Percentiles rank a stretch among this genome's conserved stretches.
These are phyloP conservation scores for Tetrahymena thermophila DNA, from an alignment of 73 alveolate species.

Conservation along the genomic window DNA sequence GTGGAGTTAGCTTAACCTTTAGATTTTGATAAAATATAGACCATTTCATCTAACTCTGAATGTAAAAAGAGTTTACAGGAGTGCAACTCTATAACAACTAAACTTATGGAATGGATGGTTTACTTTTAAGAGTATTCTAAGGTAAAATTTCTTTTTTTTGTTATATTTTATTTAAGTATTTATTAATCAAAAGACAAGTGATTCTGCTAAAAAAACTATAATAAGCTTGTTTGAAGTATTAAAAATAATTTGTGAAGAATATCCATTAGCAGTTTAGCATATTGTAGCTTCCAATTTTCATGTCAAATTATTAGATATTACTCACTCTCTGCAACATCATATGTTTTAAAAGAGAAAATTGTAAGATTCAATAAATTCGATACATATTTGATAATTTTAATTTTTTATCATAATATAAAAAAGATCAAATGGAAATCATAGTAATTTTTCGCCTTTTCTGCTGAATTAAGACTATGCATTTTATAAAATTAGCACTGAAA, in stretches of 20 bases:
- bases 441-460: background rate
- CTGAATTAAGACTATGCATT: background rate
- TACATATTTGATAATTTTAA: background rate
- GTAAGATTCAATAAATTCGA: background rate
- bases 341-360: background rate
- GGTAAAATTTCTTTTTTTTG: background rate
- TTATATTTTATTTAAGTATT: background rate
- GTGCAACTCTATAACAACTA: background rate
- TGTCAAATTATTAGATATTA: background rate
- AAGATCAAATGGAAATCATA: background rate
- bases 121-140: background rate
- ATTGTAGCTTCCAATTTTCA: background rate
- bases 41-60: background rate
- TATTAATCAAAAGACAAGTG: background rate
- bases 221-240: background rate
- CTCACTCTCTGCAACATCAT: background rate
- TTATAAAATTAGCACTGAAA: background rate
- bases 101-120: background rate
- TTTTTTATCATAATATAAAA: background rate
- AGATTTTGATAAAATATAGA: background rate
- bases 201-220: background rate
- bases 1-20: background rate
- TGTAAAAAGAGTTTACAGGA: background rate
- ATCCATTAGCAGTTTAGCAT: background rate
- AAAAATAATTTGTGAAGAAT: background rate